Conservation (phyloP, 441 rosid genomes). For the Arabidopsis lyrata region DNA sequence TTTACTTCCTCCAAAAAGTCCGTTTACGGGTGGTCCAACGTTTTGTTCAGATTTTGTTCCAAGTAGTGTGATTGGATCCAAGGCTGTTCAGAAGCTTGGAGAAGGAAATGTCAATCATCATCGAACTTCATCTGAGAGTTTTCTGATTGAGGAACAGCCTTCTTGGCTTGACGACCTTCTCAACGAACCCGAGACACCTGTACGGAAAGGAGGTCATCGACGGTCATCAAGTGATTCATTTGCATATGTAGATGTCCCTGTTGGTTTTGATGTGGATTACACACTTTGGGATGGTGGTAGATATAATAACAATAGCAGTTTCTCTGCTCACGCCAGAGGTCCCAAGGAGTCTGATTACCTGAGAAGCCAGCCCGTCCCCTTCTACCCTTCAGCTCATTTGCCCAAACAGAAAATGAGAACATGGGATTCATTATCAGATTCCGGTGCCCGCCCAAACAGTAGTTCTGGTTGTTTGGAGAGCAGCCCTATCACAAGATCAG, state of each 20-base stretch:
- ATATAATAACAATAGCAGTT: slow-evolving; percentile 47
- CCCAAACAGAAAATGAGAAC: slow-evolving; percentile 59
- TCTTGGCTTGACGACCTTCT: slow-evolving; percentile 98
- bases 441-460: slow-evolving; percentile 49
- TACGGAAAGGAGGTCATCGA: slow-evolving; percentile 84
- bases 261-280: slow-evolving; percentile 59
- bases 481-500: slow-evolving; percentile 53
- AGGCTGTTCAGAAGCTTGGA: slow-evolving; percentile 70
- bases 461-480: slow-evolving; percentile 60
- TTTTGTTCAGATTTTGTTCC: slow-evolving; percentile 65
- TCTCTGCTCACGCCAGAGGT: slow-evolving; percentile 58
- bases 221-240: slow-evolving; percentile 97
- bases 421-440: slow-evolving; percentile 64
- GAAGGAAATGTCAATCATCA: slow-evolving; percentile 71
- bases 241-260: slow-evolving; percentile 75
- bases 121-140: slow-evolving; percentile 87
- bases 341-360: slow-evolving; percentile 47
- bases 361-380: slow-evolving; percentile 48
- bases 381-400: slow-evolving; percentile 53
- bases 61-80: slow-evolving; percentile 61
- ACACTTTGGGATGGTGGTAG: slow-evolving; percentile 62
- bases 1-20: slow-evolving; percentile 89
- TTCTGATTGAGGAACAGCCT: slow-evolving; percentile 85
- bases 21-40: slow-evolving; percentile 71
- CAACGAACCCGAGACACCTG: slow-evolving; percentile 92